phyloP scores from a whole-genome alignment of 2,329 filamentous ascomycete genomes.

The Monosporascus sp. region DNA sequence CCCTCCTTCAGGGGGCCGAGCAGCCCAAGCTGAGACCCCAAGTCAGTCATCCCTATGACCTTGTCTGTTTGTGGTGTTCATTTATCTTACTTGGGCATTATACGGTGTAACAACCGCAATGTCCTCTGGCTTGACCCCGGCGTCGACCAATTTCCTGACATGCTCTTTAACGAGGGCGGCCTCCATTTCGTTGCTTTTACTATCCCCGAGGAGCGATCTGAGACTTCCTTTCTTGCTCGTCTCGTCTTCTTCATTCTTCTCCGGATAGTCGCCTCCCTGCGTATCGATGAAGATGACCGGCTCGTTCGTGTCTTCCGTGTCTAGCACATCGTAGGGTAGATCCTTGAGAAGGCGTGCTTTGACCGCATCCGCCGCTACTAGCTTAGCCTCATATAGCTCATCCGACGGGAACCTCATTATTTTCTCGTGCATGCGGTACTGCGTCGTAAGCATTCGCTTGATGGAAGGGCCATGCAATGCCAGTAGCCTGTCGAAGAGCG shows the following conservation, averaged over 20 bases:
- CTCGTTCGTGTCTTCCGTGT: conserved; percentile 81
- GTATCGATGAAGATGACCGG: conserved; percentile 94
- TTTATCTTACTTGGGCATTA: conserved; percentile 71
- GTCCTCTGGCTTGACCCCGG: conserved; percentile 75
- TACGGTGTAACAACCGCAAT: conserved; percentile 95
- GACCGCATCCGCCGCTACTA: conserved; percentile 77
- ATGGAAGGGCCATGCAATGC: conserved; percentile 73
- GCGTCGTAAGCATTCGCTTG: conserved; percentile 92
- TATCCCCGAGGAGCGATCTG: conserved; percentile 48
- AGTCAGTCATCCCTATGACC: conserved; percentile 38
- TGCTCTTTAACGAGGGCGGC: conserved; percentile 75
- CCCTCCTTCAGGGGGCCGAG: conserved; percentile 74
- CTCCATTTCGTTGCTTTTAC: conserved; percentile 71
- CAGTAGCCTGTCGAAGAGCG: conserved; percentile 85
- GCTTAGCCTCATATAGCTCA: conserved; percentile 75
- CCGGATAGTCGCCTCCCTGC: conserved; percentile 86
- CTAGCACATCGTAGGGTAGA: conserved; percentile 69
- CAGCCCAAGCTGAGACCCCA: conserved; percentile 57
- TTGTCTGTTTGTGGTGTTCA: conserved; percentile 90
- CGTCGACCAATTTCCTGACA: conserved; percentile 67
- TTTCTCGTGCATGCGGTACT: conserved; percentile 95
- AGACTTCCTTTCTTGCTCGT: conserved; percentile 41
- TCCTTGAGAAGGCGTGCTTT: conserved; percentile 69
- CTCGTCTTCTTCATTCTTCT: conserved; percentile 71
- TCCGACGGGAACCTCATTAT: conserved; percentile 95